Conservation (phyloP, 108 stramenopile genomes). For the Cyclotella choctawhatcheeana region DNA sequence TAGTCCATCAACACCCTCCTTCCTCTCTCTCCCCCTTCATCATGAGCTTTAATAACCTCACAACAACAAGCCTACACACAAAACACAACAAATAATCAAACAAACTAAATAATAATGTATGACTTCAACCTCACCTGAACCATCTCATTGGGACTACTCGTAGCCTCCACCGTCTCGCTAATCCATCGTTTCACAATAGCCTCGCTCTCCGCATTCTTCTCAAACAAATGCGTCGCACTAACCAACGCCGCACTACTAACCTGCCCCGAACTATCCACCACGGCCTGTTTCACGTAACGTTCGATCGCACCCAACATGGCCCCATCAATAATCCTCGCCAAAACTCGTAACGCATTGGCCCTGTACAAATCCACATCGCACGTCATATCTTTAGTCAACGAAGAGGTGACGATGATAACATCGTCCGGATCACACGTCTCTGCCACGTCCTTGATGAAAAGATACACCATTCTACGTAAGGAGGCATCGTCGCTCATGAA, state of each 20-base stretch:
- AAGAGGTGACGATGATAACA: constrained; percentile 98
- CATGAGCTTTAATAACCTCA: too few relatives aligned
- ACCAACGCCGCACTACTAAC: constrained; percentile 97
- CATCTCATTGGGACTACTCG: constrained; percentile 94
- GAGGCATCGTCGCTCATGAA: constrained; percentile 96
- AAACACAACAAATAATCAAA: not conserved
- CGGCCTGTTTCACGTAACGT: constrained; percentile 98
- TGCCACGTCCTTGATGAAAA: constrained; percentile 99
- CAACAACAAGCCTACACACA: not conserved
- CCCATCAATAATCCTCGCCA: constrained; percentile 97
- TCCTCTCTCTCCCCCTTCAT: too few relatives aligned
- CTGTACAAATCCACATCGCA: constrained; percentile 97
- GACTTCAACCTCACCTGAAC: constrained; percentile 72
- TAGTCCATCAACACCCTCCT: too few relatives aligned
- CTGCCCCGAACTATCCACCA: constrained; percentile 95
- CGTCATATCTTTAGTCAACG: constrained; percentile 99
- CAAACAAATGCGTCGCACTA: constrained; percentile 84
- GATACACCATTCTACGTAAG: constrained; percentile 89
- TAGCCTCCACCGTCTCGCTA: constrained; percentile 93
- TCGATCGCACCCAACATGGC: constrained; percentile 99
- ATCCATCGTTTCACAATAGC: constrained; percentile 93
- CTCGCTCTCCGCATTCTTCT: constrained; percentile 72
- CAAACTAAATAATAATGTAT: not conserved
- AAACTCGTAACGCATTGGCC: constrained; percentile 97
- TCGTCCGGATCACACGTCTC: constrained; percentile 98